Conservation (phyloP, 495 filamentous ascomycete species). For the Pyrenopolyporus hunteri region DNA sequence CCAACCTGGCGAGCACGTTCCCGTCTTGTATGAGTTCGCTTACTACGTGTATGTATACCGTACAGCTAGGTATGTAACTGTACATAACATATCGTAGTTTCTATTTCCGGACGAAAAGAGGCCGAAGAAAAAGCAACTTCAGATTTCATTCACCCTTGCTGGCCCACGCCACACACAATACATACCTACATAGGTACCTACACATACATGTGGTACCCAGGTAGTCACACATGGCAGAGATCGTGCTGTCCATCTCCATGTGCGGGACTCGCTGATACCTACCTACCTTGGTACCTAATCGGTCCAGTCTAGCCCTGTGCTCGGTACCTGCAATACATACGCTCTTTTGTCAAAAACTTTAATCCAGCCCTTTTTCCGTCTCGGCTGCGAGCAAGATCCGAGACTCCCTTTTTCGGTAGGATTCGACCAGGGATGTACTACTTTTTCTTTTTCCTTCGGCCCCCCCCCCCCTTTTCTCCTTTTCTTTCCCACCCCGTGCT, state of each 20-base stretch:
- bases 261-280: too few species aligned
- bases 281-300: too few species aligned
- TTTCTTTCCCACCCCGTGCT: neutral
- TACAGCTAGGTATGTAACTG: neutral
- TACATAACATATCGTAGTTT: too few species aligned
- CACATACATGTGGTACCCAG: too few species aligned
- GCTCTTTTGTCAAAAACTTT: neutral
- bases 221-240: too few species aligned
- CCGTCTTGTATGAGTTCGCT: too few species aligned
- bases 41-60: neutral
- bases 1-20: too few species aligned
- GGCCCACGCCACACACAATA: neutral
- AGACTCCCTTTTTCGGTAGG: neutral
- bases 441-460: neutral
- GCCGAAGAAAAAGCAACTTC: neutral
- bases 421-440: neutral
- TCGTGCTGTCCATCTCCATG: too few species aligned
- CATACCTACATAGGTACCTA: neutral
- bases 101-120: too few species aligned
- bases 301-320: too few species aligned
- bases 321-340: neutral
- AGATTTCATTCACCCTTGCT: neutral
- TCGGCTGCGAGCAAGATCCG: constrained; percentile 3
- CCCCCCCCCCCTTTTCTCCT: neutral
- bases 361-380: neutral